Percentiles rank a stretch among this genome's conserved stretches.
These are phyloP conservation scores for Scolecobasidium constrictum DNA, from an alignment of 2,329 filamentous ascomycete species.

Conservation along the genomic window DNA sequence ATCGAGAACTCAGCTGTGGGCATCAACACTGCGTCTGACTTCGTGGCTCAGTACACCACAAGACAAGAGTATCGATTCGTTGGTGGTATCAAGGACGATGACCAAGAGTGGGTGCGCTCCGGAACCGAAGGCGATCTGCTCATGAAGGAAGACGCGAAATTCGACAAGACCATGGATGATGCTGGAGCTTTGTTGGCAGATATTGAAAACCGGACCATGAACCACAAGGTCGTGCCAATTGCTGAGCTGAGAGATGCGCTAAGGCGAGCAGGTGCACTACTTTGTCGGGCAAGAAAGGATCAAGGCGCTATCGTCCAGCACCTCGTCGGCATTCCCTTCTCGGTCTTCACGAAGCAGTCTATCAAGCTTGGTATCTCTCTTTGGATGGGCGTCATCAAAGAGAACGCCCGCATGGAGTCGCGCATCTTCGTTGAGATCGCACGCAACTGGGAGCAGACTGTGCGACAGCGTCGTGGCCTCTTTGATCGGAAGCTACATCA, in stretches of 20 bases:
- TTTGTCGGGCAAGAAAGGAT: conserved; percentile 67
- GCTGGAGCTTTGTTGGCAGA: conserved; percentile 53
- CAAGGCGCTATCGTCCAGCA: conserved; percentile 74
- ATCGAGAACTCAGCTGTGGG: conserved; percentile 64
- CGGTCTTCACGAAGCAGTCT: conserved; percentile 85
- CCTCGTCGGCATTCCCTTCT: conserved; percentile 85
- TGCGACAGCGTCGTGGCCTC: conserved; percentile 66
- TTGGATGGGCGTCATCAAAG: conserved; percentile 94
- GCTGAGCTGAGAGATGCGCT: conserved; percentile 71
- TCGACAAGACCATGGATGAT: conserved; percentile 35
- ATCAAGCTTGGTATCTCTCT: conserved; percentile 92
- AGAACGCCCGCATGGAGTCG: conserved; percentile 81
- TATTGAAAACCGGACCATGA: conserved; percentile 59
- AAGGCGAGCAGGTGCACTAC: conserved; percentile 70
- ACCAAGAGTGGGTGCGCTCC: conserved; percentile 55
- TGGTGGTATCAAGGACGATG: conserved; percentile 60
- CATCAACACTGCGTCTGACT: conserved; percentile 89
- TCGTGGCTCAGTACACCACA: conserved; percentile 93
- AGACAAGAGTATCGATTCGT: conserved; percentile 91
- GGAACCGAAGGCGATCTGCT: conserved; percentile 10
- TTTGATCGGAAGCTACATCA: conserved; percentile 52
- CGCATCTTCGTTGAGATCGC: conserved; percentile 78
- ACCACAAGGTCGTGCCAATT: conserved; percentile 59
- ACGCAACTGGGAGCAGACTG: conserved; percentile 80
- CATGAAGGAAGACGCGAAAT: conserved; percentile 11